Conservation (phyloP, 768 basidiomycete species). For the Solioccasus polychromus region DNA sequence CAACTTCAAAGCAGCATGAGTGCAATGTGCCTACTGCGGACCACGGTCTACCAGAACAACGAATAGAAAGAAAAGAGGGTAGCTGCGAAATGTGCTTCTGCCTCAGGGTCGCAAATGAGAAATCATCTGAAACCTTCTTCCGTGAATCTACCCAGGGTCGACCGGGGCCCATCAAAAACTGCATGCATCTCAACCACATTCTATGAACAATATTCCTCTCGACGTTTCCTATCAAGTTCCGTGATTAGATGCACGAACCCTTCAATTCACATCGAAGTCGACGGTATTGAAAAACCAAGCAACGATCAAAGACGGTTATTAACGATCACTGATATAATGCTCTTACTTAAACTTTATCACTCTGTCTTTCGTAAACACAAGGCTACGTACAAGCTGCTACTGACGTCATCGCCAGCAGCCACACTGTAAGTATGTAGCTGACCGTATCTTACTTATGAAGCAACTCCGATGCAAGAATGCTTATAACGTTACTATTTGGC, state of each 20-base stretch:
- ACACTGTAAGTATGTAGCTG: too few species aligned
- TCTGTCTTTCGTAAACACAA: constrained; percentile 12
- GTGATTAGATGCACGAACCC: constrained; percentile 2
- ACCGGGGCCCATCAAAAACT: constrained; percentile 1
- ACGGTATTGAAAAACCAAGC: background rate
- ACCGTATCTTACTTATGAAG: too few species aligned
- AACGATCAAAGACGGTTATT: constrained; percentile 8
- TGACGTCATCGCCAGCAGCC: too few species aligned
- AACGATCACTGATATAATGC: too few species aligned
- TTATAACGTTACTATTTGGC: too few species aligned
- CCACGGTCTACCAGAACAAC: too few species aligned
- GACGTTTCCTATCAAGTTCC: background rate
- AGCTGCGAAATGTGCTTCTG: constrained; percentile 6
- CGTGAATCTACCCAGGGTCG: constrained; percentile 14
- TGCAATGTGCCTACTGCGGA: background rate
- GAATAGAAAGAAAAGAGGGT: constrained; percentile 8
- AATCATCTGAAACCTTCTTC: background rate
- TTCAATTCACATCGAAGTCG: background rate
- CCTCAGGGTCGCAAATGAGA: constrained; percentile 17
- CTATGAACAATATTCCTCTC: constrained; percentile 6
- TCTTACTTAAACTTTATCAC: constrained; percentile 2
- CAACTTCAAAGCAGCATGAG: background rate
- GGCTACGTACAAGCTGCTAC: too few species aligned
- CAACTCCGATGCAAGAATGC: too few species aligned
- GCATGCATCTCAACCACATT: constrained; percentile 1